Conservation (phyloP, 2,329 filamentous ascomycete species). For the Trichoderma semiorbis region DNA sequence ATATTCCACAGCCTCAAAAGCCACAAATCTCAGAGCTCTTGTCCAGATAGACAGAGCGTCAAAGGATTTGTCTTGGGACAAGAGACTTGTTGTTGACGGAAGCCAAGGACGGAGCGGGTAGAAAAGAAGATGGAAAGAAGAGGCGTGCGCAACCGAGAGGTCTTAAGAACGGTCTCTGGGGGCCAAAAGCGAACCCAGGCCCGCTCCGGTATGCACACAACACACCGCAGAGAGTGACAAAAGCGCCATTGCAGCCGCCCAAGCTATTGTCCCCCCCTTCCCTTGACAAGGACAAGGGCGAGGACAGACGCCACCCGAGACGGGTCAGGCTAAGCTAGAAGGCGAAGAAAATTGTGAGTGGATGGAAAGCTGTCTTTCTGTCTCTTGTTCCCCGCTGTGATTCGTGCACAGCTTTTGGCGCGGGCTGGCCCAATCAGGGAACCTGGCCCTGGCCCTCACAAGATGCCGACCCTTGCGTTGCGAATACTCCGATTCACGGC, state of each 20-base stretch:
- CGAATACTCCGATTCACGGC: neutral
- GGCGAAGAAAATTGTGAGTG: neutral
- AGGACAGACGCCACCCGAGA: slow-evolving; percentile 13
- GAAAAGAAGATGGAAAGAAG: neutral
- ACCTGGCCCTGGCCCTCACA: slow-evolving; percentile 11
- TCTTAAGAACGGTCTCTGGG: slow-evolving; percentile 13
- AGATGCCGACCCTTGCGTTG: neutral
- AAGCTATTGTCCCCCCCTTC: slow-evolving; percentile 10
- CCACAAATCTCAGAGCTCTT: neutral
- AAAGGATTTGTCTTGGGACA: neutral
- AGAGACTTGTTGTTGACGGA: neutral
- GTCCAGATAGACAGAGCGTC: neutral
- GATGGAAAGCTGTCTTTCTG: neutral
- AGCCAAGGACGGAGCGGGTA: neutral
- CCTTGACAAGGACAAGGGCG: slow-evolving; percentile 2
- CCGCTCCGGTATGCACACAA: slow-evolving; percentile 8
- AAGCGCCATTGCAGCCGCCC: slow-evolving; percentile 24
- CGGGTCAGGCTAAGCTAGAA: slow-evolving; percentile 1
- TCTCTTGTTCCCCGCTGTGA: slow-evolving; percentile 26
- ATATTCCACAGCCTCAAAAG: neutral
- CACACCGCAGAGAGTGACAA: neutral
- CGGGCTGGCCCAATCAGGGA: slow-evolving; percentile 29
- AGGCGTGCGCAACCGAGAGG: slow-evolving; percentile 3
- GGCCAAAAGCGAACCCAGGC: slow-evolving; percentile 1
- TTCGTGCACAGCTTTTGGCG: slow-evolving; percentile 22